Percentiles rank a stretch among this genome's conserved stretches.
Evolutionary conservation across 176 grass and related monocot genomes (phyloP).

Genomic region (Paspalum notatum): DNA sequence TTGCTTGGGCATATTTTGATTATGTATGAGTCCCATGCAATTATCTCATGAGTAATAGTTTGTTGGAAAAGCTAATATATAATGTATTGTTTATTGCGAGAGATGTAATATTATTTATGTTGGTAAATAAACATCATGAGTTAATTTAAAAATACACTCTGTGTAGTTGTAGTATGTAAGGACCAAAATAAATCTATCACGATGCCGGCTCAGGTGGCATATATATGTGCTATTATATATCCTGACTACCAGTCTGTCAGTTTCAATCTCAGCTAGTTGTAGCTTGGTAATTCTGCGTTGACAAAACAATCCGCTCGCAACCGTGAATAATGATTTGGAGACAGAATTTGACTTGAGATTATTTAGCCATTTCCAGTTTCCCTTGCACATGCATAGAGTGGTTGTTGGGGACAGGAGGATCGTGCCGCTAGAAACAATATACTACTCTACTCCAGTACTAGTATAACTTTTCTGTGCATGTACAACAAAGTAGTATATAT

Average conservation of each 20-base stretch:
- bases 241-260: neutral
- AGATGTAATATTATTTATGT: neutral
- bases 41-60: too few relatives aligned
- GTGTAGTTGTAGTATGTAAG: neutral
- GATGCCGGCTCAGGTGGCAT: neutral
- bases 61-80: too few relatives aligned
- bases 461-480: too few relatives aligned
- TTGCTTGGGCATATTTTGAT: too few relatives aligned
- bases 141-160: neutral
- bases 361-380: slow-evolving; percentile 26
- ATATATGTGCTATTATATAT: neutral
- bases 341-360: slow-evolving; percentile 48
- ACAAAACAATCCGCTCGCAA: neutral
- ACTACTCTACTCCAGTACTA: too few relatives aligned
- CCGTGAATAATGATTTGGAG: slow-evolving; percentile 24
- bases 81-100: too few relatives aligned
- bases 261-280: neutral
- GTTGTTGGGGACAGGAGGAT: slow-evolving; percentile 34
- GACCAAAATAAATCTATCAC: neutral
- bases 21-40: too few relatives aligned
- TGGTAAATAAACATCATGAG: neutral
- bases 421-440: slow-evolving; percentile 26
- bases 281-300: neutral
- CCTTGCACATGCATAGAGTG: slow-evolving; percentile 40
- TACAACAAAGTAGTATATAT: neutral